Evolutionary conservation across 2,329 filamentous ascomycete species (phyloP).

Genomic region (Teratosphaeria destructans): DNA sequence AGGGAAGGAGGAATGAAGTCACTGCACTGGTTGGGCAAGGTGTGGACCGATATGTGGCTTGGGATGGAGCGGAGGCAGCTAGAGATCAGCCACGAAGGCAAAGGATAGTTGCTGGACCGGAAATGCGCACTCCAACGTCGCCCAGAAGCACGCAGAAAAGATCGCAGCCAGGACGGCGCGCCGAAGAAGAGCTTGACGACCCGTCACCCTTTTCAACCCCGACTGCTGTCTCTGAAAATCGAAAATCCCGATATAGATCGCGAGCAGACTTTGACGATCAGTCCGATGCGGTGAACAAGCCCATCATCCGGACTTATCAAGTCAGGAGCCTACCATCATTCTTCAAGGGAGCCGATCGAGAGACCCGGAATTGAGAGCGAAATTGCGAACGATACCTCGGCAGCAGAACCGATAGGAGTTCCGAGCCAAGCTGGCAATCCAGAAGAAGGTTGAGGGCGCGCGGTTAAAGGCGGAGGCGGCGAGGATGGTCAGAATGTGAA

Average conservation of each 20-base stretch:
- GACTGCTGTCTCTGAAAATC: neutral
- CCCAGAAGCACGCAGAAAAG: neutral
- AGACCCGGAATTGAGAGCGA: neutral
- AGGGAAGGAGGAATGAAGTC: neutral
- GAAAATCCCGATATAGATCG: neutral
- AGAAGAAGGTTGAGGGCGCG: neutral
- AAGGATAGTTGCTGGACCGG: neutral
- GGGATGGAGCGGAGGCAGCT: neutral
- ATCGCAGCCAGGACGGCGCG: neutral
- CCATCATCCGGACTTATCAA: too few relatives aligned
- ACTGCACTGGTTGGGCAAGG: neutral
- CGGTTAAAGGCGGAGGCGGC: neutral
- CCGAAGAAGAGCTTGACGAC: neutral
- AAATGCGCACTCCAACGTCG: neutral
- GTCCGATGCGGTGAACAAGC: too few relatives aligned
- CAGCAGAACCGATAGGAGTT: neutral
- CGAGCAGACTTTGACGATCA: neutral
- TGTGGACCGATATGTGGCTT: neutral
- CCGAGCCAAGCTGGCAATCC: neutral
- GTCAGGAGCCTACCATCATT: neutral
- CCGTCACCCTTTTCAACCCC: neutral
- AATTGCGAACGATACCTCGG: neutral
- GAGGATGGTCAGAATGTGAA: neutral
- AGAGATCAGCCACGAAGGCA: neutral
- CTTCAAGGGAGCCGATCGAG: neutral